Evolutionary conservation across 108 stramenopile species (phyloP), one percentile per base, ranked within the genome.

Genomic region (Skeletonema costatum): DNA sequence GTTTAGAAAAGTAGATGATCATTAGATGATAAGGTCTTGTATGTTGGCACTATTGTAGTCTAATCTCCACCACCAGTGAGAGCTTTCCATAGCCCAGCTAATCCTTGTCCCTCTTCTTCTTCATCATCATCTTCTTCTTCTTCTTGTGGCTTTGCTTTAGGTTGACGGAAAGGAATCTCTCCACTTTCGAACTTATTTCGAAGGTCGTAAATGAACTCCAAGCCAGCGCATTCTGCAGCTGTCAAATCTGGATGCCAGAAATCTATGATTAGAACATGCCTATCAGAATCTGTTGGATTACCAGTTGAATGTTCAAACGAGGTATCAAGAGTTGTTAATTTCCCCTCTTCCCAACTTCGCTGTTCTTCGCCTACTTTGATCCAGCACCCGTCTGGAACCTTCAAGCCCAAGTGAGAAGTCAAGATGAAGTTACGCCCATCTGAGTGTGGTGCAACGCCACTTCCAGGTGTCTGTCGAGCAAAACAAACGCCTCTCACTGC

Each of bases 401-500:
- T 83, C 68, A 94, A 74, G 56, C 96, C 97, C 69, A 98, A 79
- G 84, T 98, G 97, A 38, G 88, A 78, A 4, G 97, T 98, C 33
- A 98, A 72, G 51, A 98, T 98, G 70, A 98, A 98, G 71, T 98
- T 98, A 10, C 97, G 83, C 5, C 96, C 97, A 77, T 98, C 97
- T 31, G 88, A 80, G 79, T 98, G 97, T 17, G 91, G 85, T 14
- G 86, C 86, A 0, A 98, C 97, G 8, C 97, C 96, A 60, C 89
- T 92, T 66, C 88, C 88, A 19, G 90, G 86, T 19, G 82, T 79
- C 72, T 98, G 97, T 38, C 92, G 72, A 12, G 97, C 97, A 87
- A 97, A 98, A 68, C 96, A 97, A n/a, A 98, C 95, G 2, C 97
- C 97, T 39, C 97, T 78, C 12, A 97, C 97, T 14, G 97, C 97